phyloP scores from a whole-genome alignment of 1,139 yeast species.

The Sugiyamaella sp. region DNA sequence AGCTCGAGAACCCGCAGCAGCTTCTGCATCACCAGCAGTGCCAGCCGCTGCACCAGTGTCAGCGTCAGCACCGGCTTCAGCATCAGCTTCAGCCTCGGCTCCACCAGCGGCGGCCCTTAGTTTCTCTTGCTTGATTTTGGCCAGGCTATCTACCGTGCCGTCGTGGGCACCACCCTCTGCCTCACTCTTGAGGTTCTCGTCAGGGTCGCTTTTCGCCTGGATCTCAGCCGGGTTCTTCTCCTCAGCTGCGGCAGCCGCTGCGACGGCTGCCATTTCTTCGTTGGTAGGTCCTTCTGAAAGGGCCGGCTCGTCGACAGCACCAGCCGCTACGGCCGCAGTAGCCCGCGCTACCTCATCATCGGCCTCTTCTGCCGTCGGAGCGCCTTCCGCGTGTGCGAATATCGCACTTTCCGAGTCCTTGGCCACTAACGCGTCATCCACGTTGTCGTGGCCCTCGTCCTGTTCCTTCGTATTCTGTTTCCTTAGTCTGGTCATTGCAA shows the following conservation, averaged over 20 bases:
- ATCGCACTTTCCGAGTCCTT: conserved; percentile 12
- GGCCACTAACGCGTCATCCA: conserved; percentile 17
- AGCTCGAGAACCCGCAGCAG: no score
- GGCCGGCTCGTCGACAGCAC: conserved; percentile 4
- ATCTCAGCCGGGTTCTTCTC: not conserved
- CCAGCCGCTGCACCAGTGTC: not conserved
- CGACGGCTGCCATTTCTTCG: not conserved
- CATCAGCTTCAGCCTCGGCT: not conserved
- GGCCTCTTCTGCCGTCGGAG: not conserved
- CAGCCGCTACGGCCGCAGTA: conserved; percentile 11
- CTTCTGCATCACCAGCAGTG: not conserved
- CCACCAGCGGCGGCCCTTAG: no score
- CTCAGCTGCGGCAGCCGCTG: not conserved
- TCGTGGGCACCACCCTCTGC: no score
- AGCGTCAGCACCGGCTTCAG: not conserved
- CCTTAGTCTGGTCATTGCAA: not conserved
- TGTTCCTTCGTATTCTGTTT: conserved; percentile 4
- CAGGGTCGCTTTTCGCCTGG: no score
- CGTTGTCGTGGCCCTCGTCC: conserved; percentile 6
- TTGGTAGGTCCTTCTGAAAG: not conserved
- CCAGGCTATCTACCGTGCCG: no score
- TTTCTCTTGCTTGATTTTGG: no score
- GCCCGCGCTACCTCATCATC: conserved; percentile 15
- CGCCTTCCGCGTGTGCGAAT: conserved; percentile 2
- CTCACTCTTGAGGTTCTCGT: not conserved